Evolutionary conservation across 2,329 filamentous ascomycete species (phyloP).

Genomic region (Cladorrhinum sp.): DNA sequence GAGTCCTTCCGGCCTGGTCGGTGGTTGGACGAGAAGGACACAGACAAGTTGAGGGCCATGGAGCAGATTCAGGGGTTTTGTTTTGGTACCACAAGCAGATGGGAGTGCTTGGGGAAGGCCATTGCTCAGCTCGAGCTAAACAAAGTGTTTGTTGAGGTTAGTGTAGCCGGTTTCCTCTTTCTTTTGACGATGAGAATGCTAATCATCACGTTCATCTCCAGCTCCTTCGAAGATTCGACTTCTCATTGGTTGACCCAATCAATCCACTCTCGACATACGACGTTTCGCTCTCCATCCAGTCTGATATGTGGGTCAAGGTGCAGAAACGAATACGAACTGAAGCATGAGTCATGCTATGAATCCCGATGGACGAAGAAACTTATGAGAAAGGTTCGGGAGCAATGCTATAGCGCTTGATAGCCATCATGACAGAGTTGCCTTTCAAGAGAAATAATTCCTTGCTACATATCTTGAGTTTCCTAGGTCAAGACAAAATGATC

Average conservation of each 20-base stretch:
- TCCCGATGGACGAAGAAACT: too few species aligned
- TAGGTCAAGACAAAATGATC: too few species aligned
- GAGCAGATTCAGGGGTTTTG: constrained; percentile 36
- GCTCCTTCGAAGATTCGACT: constrained; percentile 12
- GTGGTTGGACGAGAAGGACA: constrained; percentile 39
- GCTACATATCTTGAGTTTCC: too few species aligned
- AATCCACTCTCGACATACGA: constrained; percentile 1
- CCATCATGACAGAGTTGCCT: too few species aligned
- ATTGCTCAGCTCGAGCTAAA: constrained; percentile 42
- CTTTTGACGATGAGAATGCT: neutral
- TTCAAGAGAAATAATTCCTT: too few species aligned
- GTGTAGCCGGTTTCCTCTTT: too few species aligned
- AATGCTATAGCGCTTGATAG: too few species aligned
- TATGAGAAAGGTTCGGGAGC: too few species aligned
- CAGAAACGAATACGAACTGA: neutral
- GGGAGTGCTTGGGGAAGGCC: constrained; percentile 39
- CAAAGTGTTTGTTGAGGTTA: constrained; percentile 41
- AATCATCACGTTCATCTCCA: neutral
- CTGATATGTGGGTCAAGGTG: constrained; percentile 9
- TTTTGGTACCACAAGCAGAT: constrained; percentile 31
- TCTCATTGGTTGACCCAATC: constrained; percentile 7
- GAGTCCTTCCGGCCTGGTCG: constrained; percentile 41
- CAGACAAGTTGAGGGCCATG: constrained; percentile 34
- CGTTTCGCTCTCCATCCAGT: constrained; percentile 7
- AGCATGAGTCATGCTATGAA: too few species aligned